Base-by-base conservation (phyloP, 768 basidiomycete genomes). In the Tephrocybe sp. region DNA sequence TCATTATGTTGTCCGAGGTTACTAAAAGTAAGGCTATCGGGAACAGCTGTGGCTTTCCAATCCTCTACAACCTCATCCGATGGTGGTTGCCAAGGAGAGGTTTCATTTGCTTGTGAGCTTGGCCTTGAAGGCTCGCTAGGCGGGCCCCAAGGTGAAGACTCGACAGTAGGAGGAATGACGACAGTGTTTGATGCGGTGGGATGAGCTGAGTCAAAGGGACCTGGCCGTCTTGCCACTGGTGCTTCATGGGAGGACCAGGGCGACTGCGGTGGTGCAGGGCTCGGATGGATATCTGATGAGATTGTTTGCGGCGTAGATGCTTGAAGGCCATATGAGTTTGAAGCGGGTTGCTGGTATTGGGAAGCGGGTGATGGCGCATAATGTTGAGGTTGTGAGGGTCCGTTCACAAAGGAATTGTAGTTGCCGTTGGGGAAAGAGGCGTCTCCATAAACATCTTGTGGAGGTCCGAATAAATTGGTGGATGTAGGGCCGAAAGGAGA, bases 1-100 rank as follows among this genome's bases (percentile, higher is more conserved):
- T 76, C 75, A 52, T 82, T 80, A 55, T 84, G 82, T 44, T 83
- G 81, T 8, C 77, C 80, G 16, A 84, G 66, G 56, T 82, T 83
- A 46, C 74, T 78, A 49, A 78, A 72, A 0, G 84, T 82, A 16
- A 85, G 69, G 52, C 79, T 80, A 53, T 75, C 73, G 10, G 76
- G 70, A 13, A 72, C 73, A 2, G 71, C 49, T 7, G 60, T 52
- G 41, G 68, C 62, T 42, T 63, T 69, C 83, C 82, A 84, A 42
- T 79, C 77, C 32, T 79, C 74, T 0, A 71, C 63, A 32, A 62
- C 60, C 19, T 72, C 72, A 48, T 82, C 71, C 4, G 78, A 77
- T 10, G 79, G 70, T 44, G 69, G 64, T 41, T 73, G 62, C 85
- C 85, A 86, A 4, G 82, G 76, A 1, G 84, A 80, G 43, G 76